These are phyloP conservation scores for Penicillium sp. DNA, from an alignment of 2,329 filamentous ascomycete species.

Conservation along the genomic window DNA sequence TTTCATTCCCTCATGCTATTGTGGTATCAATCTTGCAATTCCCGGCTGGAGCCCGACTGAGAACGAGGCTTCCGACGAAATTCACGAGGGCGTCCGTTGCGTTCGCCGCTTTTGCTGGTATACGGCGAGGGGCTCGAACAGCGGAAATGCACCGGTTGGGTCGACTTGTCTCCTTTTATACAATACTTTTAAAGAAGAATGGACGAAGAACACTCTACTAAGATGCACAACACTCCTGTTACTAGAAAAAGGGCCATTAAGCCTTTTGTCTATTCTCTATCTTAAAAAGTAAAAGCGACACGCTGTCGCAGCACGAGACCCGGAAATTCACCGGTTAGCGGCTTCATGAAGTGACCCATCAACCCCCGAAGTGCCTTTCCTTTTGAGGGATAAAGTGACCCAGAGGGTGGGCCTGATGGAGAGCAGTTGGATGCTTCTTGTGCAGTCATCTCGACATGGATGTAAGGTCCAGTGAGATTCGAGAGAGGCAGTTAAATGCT, in stretches of 20 bases:
- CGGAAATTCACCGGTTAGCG: constrained; percentile 1
- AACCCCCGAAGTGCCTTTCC: constrained; percentile 14
- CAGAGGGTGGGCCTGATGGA: constrained; percentile 36
- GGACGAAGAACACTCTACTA: not conserved
- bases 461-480: constrained; percentile 24
- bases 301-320: constrained; percentile 7
- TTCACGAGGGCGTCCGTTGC: too few relatives aligned
- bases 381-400: constrained; percentile 15
- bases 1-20: too few relatives aligned
- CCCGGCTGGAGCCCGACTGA: too few relatives aligned
- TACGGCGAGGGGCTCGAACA: not conserved
- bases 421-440: constrained; percentile 47
- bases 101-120: too few relatives aligned
- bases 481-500: constrained; percentile 44
- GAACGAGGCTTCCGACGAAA: too few relatives aligned
- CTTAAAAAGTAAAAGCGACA: constrained; percentile 3
- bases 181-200: not conserved
- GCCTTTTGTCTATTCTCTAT: constrained; percentile 1
- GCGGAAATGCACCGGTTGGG: not conserved
- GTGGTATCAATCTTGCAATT: too few relatives aligned
- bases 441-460: constrained; percentile 34
- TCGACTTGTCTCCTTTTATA: not conserved
- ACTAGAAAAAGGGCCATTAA: not conserved
- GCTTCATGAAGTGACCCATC: constrained; percentile 22
- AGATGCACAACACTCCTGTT: too few relatives aligned